Base-by-base conservation (phyloP, 1,139 yeast species). In the Geotrichum carabidarum region DNA sequence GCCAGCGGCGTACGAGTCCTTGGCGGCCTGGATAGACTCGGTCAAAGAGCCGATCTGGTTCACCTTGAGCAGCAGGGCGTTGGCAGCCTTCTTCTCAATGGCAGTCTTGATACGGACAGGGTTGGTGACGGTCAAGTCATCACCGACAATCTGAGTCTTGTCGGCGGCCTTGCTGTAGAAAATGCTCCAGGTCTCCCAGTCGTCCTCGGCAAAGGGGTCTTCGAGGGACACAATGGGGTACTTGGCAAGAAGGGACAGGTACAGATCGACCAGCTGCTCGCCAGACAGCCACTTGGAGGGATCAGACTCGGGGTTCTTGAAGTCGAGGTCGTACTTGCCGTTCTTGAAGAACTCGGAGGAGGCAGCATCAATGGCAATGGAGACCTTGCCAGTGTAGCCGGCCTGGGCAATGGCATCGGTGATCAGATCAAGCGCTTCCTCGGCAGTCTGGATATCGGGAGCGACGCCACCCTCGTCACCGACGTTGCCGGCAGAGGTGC, bases 381-480 rank as follows among this genome's bases (percentile, higher is more conserved):
- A 78, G 71, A 91, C 83, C 78, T 82, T 78, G 75, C 95, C 97
- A 63, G 83, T 84, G 85, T 90, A 89, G 71, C 98, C 98, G 64
- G 97, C 96, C 66, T 78, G 74, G 71, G 83, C 86, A 74, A 91
- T 90, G 71, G 97, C 88, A 63, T 77, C 84, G 67, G 82, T 80
- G 74, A 91, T 88, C 74, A 91, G 84, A 78, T 90, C 96, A 67
- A 91, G 80, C 66, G 97, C 97, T 81, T 91, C 97, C 75, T 82
- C 87, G 71, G 98, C 90, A 67, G 95, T 81, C 64, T 84, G 80
- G 67, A 91, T 83, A 77, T 88, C 87, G 74, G 98, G 98, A 68
- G 97, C 97, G 79, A 91, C 96, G 82, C 98, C 98, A 84, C 98
- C 97, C 81, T 91, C 97, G 77, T 91, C 98, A 82, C 98, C 98